Base-by-base conservation (phyloP, 2,329 filamentous ascomycete genomes). In the Ophiostoma ips region DNA sequence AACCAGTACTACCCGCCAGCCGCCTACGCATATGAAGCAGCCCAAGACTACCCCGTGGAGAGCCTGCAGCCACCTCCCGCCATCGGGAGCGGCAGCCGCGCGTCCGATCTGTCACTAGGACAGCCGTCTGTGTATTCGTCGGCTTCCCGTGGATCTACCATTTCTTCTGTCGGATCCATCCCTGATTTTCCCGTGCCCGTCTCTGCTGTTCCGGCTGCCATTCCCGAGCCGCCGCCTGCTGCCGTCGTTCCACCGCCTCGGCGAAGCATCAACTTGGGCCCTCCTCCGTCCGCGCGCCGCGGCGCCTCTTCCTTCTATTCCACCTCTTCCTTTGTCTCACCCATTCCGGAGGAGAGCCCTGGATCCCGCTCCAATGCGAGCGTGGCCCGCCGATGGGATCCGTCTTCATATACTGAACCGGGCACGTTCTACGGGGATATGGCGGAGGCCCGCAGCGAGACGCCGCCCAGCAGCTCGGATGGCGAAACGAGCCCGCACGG, bases 331-430 rank as follows among this genome's bases (percentile, higher is more conserved):
- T 82, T 73, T 53, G 82, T 88, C 24, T 84, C 84, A 0, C 83
- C 84, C 0, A 88, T 89, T 49, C 81, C 80, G 0, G 84, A 88
- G 62, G 84, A 88, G 60, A 76, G 73, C 55, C 71, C 76, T 0
- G 69, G 72, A 21, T 68, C 72, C 3, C 67, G 71, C 49, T 78
- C 84, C 3, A 87, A 83, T 57, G 76, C 79, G 34, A 83, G 77
- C 0, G 84, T 87, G 61, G 83, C 84, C 1, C 76, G 79, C 18
- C 79, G 71, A 56, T 87, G 82, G 76, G 76, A 71, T 5, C 74
- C 70, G 5, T 61, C 28, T 1, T 51, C 65, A 1, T 74, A 73
- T 1, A 68, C 69, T n/a, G 72, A 72, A n/a, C 66, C 66, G 12
- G 70, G 71, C 55, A 45, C 52, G 1, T 54, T 48, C 18, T 73